phyloP scores from a whole-genome alignment of 2,329 filamentous ascomycete genomes.

The Diaporthe citrichinensis region DNA sequence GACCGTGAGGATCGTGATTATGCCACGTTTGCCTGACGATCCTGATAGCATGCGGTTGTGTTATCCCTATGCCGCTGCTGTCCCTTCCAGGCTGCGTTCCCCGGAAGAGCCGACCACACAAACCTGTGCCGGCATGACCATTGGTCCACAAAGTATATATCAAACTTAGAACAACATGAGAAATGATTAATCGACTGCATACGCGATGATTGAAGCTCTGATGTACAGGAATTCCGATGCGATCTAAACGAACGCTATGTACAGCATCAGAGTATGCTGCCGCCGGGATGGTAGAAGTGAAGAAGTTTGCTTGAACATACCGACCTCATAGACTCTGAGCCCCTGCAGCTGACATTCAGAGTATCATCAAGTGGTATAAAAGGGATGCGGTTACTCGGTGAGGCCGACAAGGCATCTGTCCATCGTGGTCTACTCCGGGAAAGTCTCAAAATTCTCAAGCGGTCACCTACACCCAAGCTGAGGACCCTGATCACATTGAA shows the following conservation, averaged over 20 bases:
- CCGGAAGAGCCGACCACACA: not conserved
- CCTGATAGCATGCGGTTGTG: not conserved
- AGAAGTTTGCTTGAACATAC: not conserved
- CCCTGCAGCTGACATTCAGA: not conserved
- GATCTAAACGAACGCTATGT: not conserved
- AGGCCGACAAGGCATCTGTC: not conserved
- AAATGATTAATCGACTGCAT: conserved; percentile 17
- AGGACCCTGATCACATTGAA: conserved; percentile 2
- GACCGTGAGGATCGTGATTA: not conserved
- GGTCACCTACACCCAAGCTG: not conserved
- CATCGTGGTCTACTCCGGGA: not conserved
- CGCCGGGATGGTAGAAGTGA: not conserved
- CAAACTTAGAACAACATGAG: not conserved
- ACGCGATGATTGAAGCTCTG: not conserved
- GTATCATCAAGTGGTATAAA: conserved; percentile 10
- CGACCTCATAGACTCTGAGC: not conserved
- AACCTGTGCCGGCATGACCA: conserved; percentile 9
- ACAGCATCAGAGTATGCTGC: conserved; percentile 19
- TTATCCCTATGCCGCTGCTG: not conserved
- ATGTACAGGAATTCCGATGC: not conserved
- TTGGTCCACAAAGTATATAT: not conserved
- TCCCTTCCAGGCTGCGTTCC: not conserved
- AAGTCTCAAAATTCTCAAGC: not conserved
- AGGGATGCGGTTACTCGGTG: not conserved
- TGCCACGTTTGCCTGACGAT: conserved; percentile 9